These are phyloP conservation scores for Lachancea waltii DNA, from an alignment of 805 yeast species.

Conservation along the genomic window DNA sequence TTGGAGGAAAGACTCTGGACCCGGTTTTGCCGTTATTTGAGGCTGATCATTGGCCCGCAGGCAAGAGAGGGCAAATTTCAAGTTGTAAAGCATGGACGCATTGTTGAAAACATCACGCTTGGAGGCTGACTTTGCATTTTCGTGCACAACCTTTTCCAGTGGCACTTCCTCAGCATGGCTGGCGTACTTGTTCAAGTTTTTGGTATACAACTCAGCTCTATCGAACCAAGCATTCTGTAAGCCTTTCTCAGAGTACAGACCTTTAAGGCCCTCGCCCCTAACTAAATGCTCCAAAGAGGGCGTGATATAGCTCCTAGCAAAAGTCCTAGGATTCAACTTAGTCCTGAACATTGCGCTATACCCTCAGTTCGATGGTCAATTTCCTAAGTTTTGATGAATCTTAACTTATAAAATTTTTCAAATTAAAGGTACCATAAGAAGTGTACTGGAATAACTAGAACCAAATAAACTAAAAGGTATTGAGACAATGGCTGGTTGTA, in stretches of 20 bases:
- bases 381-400: neutral
- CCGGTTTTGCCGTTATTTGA: constrained; percentile 15
- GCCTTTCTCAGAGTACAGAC: constrained; percentile 43
- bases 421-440: too few species aligned
- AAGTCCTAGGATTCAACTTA: constrained; percentile 4
- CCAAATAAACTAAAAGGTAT: too few species aligned
- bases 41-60: constrained; percentile 23
- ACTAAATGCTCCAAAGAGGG: constrained; percentile 23
- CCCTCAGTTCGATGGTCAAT: neutral
- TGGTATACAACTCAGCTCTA: constrained; percentile 36
- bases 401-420: neutral
- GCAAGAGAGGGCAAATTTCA: constrained; percentile 33
- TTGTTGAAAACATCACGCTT: constrained; percentile 33
- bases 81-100: constrained; percentile 37
- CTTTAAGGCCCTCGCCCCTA: constrained; percentile 38
- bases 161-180: constrained; percentile 22
- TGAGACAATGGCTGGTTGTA: too few species aligned
- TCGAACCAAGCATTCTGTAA: constrained; percentile 47
- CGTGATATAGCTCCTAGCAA: constrained; percentile 16
- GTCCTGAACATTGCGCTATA: constrained; percentile 5
- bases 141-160: constrained; percentile 22
- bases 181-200: constrained; percentile 36
- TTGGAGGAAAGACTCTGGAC: constrained; percentile 34
- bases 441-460: too few species aligned
- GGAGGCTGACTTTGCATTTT: constrained; percentile 25